These are phyloP conservation scores for Aspergillus sp. DNA, from an alignment of 2,329 filamentous ascomycete species.

Conservation along the genomic window DNA sequence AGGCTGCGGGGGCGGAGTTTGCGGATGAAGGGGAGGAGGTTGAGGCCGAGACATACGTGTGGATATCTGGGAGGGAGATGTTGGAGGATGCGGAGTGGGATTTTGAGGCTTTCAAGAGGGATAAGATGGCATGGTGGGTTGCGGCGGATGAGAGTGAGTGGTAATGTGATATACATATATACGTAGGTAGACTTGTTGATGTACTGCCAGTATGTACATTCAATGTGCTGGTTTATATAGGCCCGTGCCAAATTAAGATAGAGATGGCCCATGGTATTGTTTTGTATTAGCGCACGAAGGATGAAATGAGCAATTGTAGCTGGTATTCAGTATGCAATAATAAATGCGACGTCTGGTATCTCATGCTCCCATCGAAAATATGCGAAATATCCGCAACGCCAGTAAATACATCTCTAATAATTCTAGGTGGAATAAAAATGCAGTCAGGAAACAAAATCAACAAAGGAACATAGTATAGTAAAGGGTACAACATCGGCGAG, in stretches of 20 bases:
- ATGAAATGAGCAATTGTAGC: not conserved
- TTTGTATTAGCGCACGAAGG: not conserved
- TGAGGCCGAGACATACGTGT: conserved; percentile 66
- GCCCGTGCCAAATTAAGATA: not conserved
- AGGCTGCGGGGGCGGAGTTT: conserved; percentile 54
- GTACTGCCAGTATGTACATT: not conserved
- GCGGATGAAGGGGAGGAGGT: conserved; percentile 48
- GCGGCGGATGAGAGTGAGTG: conserved; percentile 48
- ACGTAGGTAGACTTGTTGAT: not conserved
- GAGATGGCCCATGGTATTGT: not conserved
- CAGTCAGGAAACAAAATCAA: not conserved
- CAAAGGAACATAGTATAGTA: not conserved
- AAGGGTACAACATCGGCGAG: not conserved
- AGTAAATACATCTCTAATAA: conserved; percentile 9
- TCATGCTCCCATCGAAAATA: conserved; percentile 19
- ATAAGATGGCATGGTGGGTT: conserved; percentile 67
- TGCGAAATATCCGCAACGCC: conserved; percentile 8
- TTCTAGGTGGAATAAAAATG: not conserved
- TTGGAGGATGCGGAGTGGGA: conserved; percentile 83
- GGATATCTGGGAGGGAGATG: conserved; percentile 43
- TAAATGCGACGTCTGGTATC: conserved; percentile 19
- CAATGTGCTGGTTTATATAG: not conserved
- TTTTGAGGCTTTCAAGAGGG: conserved; percentile 75
- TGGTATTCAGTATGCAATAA: not conserved
- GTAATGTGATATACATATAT: conserved; percentile 13